A percentile compares a stretch with the other conserved stretches of the same genome.
These are phyloP conservation scores for Metarhizium humberi DNA, from an alignment of 2,329 filamentous ascomycete genomes.

Conservation along the genomic window DNA sequence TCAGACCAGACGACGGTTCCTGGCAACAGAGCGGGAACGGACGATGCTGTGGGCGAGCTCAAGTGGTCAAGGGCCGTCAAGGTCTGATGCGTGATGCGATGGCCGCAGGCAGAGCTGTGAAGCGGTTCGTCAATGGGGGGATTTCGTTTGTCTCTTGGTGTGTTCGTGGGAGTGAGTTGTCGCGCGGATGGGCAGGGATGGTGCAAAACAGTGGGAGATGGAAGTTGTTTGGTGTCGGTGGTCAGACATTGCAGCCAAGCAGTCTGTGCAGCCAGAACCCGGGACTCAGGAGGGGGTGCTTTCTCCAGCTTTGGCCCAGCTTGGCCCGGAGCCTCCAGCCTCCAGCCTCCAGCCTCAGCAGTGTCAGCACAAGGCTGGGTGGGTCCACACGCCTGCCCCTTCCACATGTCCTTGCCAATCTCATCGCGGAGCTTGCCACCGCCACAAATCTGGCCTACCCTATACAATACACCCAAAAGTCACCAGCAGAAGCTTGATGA, in stretches of 20 bases:
- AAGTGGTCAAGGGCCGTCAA: neutral
- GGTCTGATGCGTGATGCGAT: neutral
- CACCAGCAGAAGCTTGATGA: too few relatives aligned
- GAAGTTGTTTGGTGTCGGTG: too few relatives aligned
- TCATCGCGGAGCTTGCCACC: too few relatives aligned
- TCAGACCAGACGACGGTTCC: neutral
- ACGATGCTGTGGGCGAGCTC: neutral
- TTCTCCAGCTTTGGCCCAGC: neutral
- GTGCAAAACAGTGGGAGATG: too few relatives aligned
- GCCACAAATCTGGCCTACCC: too few relatives aligned
- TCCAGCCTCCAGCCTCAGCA: too few relatives aligned
- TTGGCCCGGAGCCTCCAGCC: too few relatives aligned
- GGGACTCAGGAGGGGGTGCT: too few relatives aligned
- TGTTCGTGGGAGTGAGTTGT: conserved; percentile 2
- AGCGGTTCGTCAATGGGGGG: neutral
- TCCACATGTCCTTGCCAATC: too few relatives aligned
- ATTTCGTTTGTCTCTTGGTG: neutral
- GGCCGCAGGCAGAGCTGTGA: neutral
- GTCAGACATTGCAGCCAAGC: neutral
- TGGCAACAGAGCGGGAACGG: neutral
- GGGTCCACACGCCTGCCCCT: too few relatives aligned
- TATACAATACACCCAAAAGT: too few relatives aligned
- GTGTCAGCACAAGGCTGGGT: too few relatives aligned
- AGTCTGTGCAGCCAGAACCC: neutral
- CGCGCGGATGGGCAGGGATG: neutral